A percentile compares a stretch with the other conserved stretches of the same genome.
phyloP scores from a whole-genome alignment of 2,329 filamentous ascomycete species.

The Lecanoromycetidae sp. region DNA sequence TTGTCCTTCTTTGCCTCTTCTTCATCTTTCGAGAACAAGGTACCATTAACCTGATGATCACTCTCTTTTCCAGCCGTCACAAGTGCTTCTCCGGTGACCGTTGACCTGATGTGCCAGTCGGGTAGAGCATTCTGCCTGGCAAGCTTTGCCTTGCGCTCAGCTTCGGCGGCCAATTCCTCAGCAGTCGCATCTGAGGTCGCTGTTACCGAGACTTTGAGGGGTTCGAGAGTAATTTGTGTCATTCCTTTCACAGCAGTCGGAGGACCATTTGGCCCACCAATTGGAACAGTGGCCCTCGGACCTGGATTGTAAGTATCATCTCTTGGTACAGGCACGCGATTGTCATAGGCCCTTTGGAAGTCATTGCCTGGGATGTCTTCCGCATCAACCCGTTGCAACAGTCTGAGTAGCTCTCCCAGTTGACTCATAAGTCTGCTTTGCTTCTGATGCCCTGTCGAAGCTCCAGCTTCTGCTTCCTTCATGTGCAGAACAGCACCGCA shows the following conservation, averaged over 20 bases:
- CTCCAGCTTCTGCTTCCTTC: slow-evolving; percentile 31
- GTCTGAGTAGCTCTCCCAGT: slow-evolving; percentile 34
- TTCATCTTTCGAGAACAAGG: slow-evolving; percentile 26
- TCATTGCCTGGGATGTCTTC: slow-evolving; percentile 37
- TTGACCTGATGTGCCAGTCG: slow-evolving; percentile 42
- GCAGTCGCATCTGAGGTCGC: slow-evolving; percentile 38
- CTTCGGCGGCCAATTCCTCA: slow-evolving; percentile 36
- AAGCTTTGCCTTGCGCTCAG: slow-evolving; percentile 35
- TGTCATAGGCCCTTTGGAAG: slow-evolving; percentile 38
- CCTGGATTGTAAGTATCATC: slow-evolving; percentile 33
- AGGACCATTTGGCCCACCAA: slow-evolving; percentile 25
- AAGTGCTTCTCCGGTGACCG: slow-evolving; percentile 27
- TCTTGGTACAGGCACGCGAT: slow-evolving; percentile 34
- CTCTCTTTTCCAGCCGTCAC: slow-evolving; percentile 22
- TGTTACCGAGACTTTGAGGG: slow-evolving; percentile 39
- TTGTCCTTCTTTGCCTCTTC: slow-evolving; percentile 29
- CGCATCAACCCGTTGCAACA: slow-evolving; percentile 37
- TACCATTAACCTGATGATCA: slow-evolving; percentile 22
- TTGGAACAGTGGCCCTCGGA: slow-evolving; percentile 31
- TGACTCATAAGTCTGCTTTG: slow-evolving; percentile 39
- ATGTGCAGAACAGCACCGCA: slow-evolving; percentile 46
- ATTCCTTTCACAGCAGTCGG: slow-evolving; percentile 30
- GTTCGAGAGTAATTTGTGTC: slow-evolving; percentile 22
- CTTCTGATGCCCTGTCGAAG: slow-evolving; percentile 38
- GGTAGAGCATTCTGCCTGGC: slow-evolving; percentile 42